Evolutionary conservation across 345 rosid genomes (phyloP), one percentile per base, ranked within the genome.

Genomic region (Lepidium aucheri): DNA sequence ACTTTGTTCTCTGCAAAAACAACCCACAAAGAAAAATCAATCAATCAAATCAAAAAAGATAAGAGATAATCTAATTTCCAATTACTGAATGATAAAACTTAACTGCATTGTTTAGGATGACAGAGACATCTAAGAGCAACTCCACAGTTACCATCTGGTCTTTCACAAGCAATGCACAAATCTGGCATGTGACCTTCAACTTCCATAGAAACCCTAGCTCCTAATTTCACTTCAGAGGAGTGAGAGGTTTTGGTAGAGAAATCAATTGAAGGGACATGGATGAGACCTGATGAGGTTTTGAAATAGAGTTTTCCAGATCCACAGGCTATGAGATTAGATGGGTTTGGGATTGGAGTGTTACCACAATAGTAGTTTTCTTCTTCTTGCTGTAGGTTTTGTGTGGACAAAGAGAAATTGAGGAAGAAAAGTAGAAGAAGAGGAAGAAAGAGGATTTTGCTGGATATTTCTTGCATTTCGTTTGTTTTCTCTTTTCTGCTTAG

Each of bases 61-160:
- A 6, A 17, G 6, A 46, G 6, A 9, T 6, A 24, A 3, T 2
- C 5, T 20, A 10, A 18, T 9, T n/a, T 24, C 18, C 20, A 60
- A 56, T 57, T 5, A 45, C 8, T 13, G 26, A 18, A 28, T 28
- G 7, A 28, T 7, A 28, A 6, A 16, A 28, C 71, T 87, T 86
- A 74, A 86, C 92, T 86, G 67, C 92, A 86, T 46, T 86, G 66
- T 65, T 75, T 70, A 20, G 88, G 78, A 54, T 88, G 90, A 68
- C 96, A 88, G 6, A 86, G 60, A 74, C 96, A 88, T 65, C 60
- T 79, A 46, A 80, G 58, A 63, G 83, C 96, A 65, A 72, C 79
- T 8, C 90, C 90, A 47, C 96, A 86, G 42, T 76, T 83, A 26
- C 92, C 96, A 28, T 77, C 73, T 13, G 87, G 79, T 81, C 74